Evolutionary conservation across 306 rosid species (phyloP).

Genomic region (Clitoria ternatea): DNA sequence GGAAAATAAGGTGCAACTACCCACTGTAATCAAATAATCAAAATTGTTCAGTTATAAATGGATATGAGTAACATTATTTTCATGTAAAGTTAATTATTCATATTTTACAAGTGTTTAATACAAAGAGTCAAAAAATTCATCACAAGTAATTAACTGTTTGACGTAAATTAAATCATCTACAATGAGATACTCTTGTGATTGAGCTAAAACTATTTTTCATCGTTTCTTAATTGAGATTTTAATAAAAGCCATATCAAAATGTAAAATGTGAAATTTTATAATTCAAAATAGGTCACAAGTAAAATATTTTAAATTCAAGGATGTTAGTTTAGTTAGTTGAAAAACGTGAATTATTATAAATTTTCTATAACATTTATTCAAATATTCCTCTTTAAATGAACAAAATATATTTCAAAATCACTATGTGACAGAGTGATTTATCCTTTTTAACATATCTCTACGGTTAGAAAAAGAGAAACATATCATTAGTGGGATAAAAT

Average conservation of each 20-base stretch:
- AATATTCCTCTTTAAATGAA: too few relatives aligned
- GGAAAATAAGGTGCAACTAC: background rate
- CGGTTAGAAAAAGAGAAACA: too few relatives aligned
- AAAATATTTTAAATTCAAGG: too few relatives aligned
- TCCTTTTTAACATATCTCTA: background rate
- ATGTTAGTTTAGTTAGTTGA: too few relatives aligned
- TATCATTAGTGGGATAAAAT: too few relatives aligned
- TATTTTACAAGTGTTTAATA: background rate
- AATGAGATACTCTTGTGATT: too few relatives aligned
- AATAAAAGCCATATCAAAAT: background rate
- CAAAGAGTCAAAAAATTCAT: background rate
- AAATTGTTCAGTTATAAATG: background rate
- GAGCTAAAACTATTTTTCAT: too few relatives aligned
- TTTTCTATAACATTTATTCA: too few relatives aligned
- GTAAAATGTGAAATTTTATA: background rate
- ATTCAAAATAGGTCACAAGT: too few relatives aligned
- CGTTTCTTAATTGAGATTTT: too few relatives aligned
- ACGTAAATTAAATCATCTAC: background rate
- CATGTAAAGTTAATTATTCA: background rate
- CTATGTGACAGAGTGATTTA: background rate
- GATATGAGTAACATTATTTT: background rate
- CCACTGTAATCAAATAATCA: background rate
- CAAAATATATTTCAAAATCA: background rate
- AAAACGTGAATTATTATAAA: too few relatives aligned
- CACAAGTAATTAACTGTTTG: background rate